Conservation (phyloP, 768 basidiomycete genomes). For the Leccinum olivaceopallidum region DNA sequence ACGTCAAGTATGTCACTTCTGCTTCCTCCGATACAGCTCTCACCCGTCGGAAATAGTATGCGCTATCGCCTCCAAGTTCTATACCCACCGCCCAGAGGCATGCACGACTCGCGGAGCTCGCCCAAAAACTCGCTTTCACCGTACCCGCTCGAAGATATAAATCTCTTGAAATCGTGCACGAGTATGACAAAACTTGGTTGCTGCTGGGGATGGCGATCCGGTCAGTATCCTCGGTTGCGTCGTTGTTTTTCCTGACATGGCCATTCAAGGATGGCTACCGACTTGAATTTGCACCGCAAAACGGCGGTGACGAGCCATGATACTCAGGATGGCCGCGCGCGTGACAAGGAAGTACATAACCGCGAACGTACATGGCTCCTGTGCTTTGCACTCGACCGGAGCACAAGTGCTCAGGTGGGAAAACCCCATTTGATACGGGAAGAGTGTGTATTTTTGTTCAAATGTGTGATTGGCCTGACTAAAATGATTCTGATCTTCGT, state of each 20-base stretch:
- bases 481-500: conserved; percentile 4
- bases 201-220: conserved; percentile 84
- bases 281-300: conserved; percentile 93
- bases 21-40: neutral
- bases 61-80: conserved; percentile 92
- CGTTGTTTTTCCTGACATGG: conserved; percentile 11
- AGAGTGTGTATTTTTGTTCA: conserved; percentile 59
- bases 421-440: conserved; percentile 93
- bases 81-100: conserved; percentile 80
- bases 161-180: conserved; percentile 92
- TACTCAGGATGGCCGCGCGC: conserved; percentile 75
- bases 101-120: conserved; percentile 72
- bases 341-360: conserved; percentile 87
- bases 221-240: conserved; percentile 36
- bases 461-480: neutral
- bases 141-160: conserved; percentile 88
- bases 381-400: conserved; percentile 85
- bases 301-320: conserved; percentile 59
- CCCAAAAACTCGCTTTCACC: conserved; percentile 87
- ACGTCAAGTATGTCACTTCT: conserved; percentile 71
- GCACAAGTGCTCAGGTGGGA: conserved; percentile 94
- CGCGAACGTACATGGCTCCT: conserved; percentile 94
- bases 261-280: conserved; percentile 83
- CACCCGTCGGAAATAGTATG: conserved; percentile 60
- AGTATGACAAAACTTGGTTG: conserved; percentile 95